Base-by-base conservation (phyloP, 2,329 filamentous ascomycete species). In the Emmonsiellopsis sp. region DNA sequence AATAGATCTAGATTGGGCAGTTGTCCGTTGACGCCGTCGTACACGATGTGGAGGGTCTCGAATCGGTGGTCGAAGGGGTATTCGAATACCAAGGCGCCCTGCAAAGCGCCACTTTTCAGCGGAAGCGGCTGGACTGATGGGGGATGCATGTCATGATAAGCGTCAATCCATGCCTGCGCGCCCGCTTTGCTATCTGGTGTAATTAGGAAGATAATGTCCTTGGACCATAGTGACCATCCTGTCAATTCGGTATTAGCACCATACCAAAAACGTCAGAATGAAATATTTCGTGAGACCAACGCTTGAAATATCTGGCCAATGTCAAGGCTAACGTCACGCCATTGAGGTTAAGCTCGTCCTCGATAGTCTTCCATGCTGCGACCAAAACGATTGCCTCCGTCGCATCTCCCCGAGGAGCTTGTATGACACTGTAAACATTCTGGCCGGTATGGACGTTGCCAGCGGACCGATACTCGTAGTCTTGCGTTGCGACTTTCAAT, bases 201-300 rank as follows among this genome's bases (percentile, higher is more conserved):
- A 46, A 98, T 80, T 5, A 98, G 73, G 61, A 98, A 83, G 55
- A 98, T 92, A 60, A 98, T 95, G 68, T 98, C 93, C 71, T 98
- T 98, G 55, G 91, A 96, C 93, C 93, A 98, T 32, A 98, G 78
- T 51, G 90, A 96, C 93, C 93, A 98, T 61, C 86, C 82, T 84
- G 49, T 32, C 44, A 53, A 32, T 43, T 42, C 21, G 40, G 17
- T 36, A 14, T 40, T 48, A 52, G 51, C 21, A 44, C 32, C 42
- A n/a, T n/a, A 13, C 6, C 21, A 1, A 34, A 27, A 37, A 13
- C 17, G 2, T 36, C n/a, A 17, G 13, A 10, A 5, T 44, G n/a
- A n/a, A n/a, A n/a, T 2, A 27, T 5, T 34, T 2, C 6, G 32
- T 32, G 33, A 39, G 10, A 44, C 76, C 34, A 64, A 82, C 87